phyloP scores from a whole-genome alignment of 2,329 filamentous ascomycete species.

The Fusarium anguioides region DNA sequence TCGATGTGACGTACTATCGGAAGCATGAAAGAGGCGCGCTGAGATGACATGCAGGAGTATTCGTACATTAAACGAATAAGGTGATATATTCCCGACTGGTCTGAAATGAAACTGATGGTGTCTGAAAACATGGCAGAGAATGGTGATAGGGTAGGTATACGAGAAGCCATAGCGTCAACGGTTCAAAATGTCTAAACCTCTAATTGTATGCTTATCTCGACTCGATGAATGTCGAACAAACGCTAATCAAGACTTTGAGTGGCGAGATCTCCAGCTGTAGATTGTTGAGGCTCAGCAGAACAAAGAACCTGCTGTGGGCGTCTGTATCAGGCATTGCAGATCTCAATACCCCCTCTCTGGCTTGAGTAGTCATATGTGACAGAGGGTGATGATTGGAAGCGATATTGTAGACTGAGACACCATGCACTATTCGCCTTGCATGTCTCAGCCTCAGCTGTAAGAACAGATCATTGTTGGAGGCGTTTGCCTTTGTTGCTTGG shows the following conservation, averaged over 20 bases:
- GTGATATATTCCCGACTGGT: neutral
- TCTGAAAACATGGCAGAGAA: neutral
- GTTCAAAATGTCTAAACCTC: neutral
- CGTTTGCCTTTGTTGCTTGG: neutral
- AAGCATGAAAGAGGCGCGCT: too few species aligned
- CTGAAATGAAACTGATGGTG: neutral
- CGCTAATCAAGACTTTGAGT: neutral
- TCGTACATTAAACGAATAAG: neutral
- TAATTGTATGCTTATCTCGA: neutral
- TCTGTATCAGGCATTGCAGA: conserved; percentile 5
- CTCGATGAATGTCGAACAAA: neutral
- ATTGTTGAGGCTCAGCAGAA: conserved; percentile 23
- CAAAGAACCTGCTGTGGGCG: neutral
- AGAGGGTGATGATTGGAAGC: conserved; percentile 17
- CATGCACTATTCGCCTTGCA: conserved; percentile 16
- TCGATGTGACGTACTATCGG: too few species aligned
- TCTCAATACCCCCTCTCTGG: neutral
- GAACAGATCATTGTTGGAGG: conserved; percentile 1
- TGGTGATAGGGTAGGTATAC: neutral
- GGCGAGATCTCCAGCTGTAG: neutral
- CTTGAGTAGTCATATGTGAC: conserved; percentile 11
- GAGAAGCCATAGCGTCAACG: neutral
- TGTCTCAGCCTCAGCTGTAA: conserved; percentile 32
- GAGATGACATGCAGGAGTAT: too few species aligned
- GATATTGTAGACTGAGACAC: conserved; percentile 14